Evolutionary conservation across 2,329 filamentous ascomycete genomes (phyloP).

Genomic region (Dryadomyces quercivorus): DNA sequence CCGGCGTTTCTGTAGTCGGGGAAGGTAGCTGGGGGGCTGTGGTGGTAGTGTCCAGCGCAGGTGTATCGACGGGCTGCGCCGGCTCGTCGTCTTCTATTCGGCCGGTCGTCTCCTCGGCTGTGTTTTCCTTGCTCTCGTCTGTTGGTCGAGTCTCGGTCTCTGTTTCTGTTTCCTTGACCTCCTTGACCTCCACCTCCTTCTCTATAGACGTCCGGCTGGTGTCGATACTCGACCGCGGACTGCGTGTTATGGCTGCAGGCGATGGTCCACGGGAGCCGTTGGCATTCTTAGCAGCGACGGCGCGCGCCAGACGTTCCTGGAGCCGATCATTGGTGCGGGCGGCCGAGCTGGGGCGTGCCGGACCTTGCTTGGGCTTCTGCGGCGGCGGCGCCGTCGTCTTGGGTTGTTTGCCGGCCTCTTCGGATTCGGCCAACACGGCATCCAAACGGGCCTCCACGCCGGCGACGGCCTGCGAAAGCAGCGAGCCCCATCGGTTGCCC

Average conservation of each 20-base stretch:
- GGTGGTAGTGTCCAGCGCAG: background rate
- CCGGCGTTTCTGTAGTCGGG: background rate
- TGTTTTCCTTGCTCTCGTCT: background rate
- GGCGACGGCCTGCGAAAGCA: slow-evolving; percentile 82
- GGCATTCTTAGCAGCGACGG: slow-evolving; percentile 58
- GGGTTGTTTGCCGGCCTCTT: slow-evolving; percentile 27
- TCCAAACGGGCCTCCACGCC: slow-evolving; percentile 90
- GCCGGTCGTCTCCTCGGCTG: background rate
- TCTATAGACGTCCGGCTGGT: slow-evolving; percentile 20
- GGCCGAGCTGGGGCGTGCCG: slow-evolving; percentile 53
- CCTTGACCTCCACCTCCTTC: slow-evolving; percentile 4
- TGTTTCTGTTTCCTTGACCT: background rate
- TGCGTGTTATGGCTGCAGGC: slow-evolving; percentile 30
- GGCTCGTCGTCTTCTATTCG: background rate
- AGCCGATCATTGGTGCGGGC: slow-evolving; percentile 64
- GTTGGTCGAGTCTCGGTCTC: background rate
- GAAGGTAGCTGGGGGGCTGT: background rate
- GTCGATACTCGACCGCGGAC: slow-evolving; percentile 30
- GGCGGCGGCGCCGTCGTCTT: slow-evolving; percentile 9
- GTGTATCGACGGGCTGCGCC: background rate
- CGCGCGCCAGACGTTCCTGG: slow-evolving; percentile 80
- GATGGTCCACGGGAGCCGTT: slow-evolving; percentile 26
- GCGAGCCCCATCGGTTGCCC: slow-evolving; percentile 60
- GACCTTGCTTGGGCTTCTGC: slow-evolving; percentile 17
- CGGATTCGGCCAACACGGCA: slow-evolving; percentile 75